Evolutionary conservation across 495 filamentous ascomycete species (phyloP), one percentile per base, ranked within the genome.

Genomic region (Parathielavia appendiculata): DNA sequence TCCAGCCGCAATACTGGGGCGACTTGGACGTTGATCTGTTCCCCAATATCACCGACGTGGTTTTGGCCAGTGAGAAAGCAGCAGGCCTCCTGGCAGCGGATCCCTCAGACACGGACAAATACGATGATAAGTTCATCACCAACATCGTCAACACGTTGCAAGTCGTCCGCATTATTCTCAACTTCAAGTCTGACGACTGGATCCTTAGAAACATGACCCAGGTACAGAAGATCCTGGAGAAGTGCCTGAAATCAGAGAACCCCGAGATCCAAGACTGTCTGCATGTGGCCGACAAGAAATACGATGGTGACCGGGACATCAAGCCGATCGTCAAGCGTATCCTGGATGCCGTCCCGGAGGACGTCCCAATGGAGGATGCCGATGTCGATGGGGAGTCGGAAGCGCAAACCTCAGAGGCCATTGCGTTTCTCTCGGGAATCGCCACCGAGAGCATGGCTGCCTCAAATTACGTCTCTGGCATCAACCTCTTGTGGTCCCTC

Each of bases 1-100:
- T 99, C 16, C 89, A 90, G 46, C 87, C 90, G 19, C 83, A 86
- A 19, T 95, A 88, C 68, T 99, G 95, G 95, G 86, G 83, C 23
- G 93, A 97, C 65, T 75, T 97, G 26, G 91, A 96, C 36, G 78
- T 97, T 43, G 93, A 97, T 64, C 76, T 96, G 39, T 92, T 96
- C 63, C 88, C 88, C 13, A 93, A 91, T 59, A 84, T 91, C 52
- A 96, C 90, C 8, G 92, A 97, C 58, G 83, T 84, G 3, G 85
- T 95, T 46, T 72, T 96, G 4, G 82, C 86, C 11, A 83, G 83
- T 40, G 86, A 90, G 11, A 86, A 83, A 69, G 83, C 85, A 0
- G 76, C 83, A 6, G 79, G 67, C 23, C 85, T 95, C 32, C 80
- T 99, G 8, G 80, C 87, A 49, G 84, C 89, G 10, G 80, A 95